Percentiles rank a stretch among this genome's conserved stretches.
phyloP scores from a whole-genome alignment of 108 stramenopile genomes.

The Seminavis robusta region DNA sequence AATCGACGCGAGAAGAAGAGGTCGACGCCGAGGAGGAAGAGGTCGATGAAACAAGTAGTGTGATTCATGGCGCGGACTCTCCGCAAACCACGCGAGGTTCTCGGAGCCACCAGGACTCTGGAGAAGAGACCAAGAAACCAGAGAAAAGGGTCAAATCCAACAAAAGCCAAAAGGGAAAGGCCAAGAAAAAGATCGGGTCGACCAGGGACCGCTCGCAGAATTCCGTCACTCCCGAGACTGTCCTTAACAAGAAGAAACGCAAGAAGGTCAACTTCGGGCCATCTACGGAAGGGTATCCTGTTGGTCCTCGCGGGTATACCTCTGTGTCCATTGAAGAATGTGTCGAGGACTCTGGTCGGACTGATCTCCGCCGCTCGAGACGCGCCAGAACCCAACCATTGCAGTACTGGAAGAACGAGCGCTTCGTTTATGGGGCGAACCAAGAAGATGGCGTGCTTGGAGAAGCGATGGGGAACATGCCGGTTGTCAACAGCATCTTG shows the following conservation, averaged over 20 bases:
- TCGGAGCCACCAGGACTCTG: too few species aligned
- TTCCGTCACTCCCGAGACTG: too few species aligned
- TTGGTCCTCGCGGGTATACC: conserved; percentile 55
- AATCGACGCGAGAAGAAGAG: too few species aligned
- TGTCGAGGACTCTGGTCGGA: conserved; percentile 45
- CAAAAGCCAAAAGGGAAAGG: too few species aligned
- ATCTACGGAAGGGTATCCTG: conserved; percentile 49
- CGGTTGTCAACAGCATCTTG: conserved; percentile 58
- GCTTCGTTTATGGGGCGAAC: conserved; percentile 66
- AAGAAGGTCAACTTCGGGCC: conserved; percentile 25
- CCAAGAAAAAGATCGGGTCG: too few species aligned
- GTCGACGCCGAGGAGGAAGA: too few species aligned
- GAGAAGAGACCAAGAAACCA: too few species aligned
- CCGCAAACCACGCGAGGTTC: too few species aligned
- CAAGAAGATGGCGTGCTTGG: conserved; percentile 40
- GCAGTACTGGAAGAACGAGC: conserved; percentile 90
- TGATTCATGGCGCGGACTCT: too few species aligned
- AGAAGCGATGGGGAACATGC: conserved; percentile 74
- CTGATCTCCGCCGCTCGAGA: conserved; percentile 51
- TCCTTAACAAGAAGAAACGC: conserved; percentile 28
- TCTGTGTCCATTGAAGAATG: conserved; percentile 58
- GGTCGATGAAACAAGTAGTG: too few species aligned
- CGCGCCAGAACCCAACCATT: conserved; percentile 59
- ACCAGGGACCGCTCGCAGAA: too few species aligned
- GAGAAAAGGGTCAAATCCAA: too few species aligned